phyloP scores from a whole-genome alignment of 768 basidiomycete species.

The Boletus pseudopeckii region DNA sequence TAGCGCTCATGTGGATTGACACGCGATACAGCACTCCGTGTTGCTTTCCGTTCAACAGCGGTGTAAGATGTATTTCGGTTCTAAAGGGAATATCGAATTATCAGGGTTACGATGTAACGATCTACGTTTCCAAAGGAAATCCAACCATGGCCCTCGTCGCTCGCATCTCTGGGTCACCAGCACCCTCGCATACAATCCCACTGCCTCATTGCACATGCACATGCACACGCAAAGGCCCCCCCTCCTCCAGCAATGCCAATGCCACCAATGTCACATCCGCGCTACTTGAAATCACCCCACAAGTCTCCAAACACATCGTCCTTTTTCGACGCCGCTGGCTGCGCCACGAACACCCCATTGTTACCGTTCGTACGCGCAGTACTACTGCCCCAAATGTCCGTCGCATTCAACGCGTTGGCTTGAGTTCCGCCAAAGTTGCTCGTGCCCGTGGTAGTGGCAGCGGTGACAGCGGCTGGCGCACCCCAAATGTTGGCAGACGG shows the following conservation, averaged over 20 bases:
- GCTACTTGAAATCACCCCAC: slow-evolving; percentile 78
- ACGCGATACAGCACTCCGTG: too few species aligned
- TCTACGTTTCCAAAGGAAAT: neutral
- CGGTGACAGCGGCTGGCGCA: slow-evolving; percentile 1
- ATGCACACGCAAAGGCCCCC: too few species aligned
- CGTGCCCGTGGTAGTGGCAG: slow-evolving; percentile 5
- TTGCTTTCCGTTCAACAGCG: too few species aligned
- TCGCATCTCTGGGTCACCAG: neutral
- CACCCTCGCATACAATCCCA: neutral
- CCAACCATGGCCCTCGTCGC: neutral
- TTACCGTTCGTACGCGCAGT: slow-evolving; percentile 28
- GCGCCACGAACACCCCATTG: slow-evolving; percentile 33
- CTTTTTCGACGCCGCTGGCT: slow-evolving; percentile 46
- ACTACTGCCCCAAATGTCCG: slow-evolving; percentile 56
- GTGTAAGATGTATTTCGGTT: too few species aligned
- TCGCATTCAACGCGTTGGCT: slow-evolving; percentile 34
- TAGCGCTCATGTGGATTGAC: too few species aligned
- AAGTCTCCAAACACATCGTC: slow-evolving; percentile 82
- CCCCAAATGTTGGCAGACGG: slow-evolving; percentile 36
- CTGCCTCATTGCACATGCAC: neutral
- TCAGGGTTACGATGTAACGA: neutral
- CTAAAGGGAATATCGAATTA: too few species aligned
- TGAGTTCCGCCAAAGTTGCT: slow-evolving; percentile 16
- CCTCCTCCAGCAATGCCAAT: neutral
- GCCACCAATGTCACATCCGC: neutral